Evolutionary conservation across 2,329 filamentous ascomycete species (phyloP), one percentile per base, ranked within the genome.

Genomic region (Harringtonia aguacate): DNA sequence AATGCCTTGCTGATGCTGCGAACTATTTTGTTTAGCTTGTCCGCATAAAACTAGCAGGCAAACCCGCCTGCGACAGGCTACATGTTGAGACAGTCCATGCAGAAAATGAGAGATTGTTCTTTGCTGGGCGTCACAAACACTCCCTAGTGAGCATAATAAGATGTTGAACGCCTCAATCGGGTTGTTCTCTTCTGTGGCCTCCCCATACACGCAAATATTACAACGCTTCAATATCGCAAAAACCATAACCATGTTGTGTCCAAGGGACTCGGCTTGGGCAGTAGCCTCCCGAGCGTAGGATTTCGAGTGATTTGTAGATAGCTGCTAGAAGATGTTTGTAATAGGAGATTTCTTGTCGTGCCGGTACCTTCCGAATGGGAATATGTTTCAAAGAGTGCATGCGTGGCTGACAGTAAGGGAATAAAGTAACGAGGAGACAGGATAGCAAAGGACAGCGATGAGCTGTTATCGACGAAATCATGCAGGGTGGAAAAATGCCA

Each of bases 261-360:
- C 61, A 62, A 64, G 53, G 58, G 58, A 56, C 60, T 57, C 57
- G 52, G 31, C 52, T 46, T 39, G 55, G 59, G 55, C 56, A 56
- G 59, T 60, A 61, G 59, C 60, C 59, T 55, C 52, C 52, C 56
- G 54, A 59, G 59, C 48, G 58, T 63, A 64, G 61, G 59, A 63
- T 63, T 58, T 58, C 55, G 58, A 52, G 53, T 58, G 53, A 60
- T 61, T 53, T 55, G 57, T 61, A 62, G 54, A 56, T 55, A 61
- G 56, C 53, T 61, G 54, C 50, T 58, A 56, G 55, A 56, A 61
- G 50, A 61, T 63, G 60, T 54, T 58, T 47, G 47, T 57, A 58
- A 56, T 48, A 58, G 52, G 47, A 52, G 55, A 55, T 54, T 50
- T 52, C 56, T 49, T 18, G 27, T 5, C 30, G 55, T 37, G 50